These are phyloP conservation scores for Lanmaoa rubissima DNA, from an alignment of 768 basidiomycete genomes.

Conservation along the genomic window DNA sequence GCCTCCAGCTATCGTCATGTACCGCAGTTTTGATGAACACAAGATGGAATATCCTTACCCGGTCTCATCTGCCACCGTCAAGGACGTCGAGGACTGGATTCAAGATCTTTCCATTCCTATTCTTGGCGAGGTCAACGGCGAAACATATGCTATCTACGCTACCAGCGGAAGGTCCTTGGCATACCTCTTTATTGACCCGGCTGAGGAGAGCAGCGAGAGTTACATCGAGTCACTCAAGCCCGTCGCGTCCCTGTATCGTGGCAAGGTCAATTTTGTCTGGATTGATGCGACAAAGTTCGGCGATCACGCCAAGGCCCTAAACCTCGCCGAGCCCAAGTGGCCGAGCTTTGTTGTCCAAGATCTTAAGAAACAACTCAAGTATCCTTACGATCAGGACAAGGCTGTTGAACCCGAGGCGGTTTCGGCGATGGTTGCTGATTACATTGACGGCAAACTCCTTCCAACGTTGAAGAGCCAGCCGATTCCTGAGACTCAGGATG, in stretches of 20 bases:
- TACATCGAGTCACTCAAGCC: conserved; percentile 69
- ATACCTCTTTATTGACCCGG: conserved; percentile 91
- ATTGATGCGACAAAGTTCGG: conserved; percentile 95
- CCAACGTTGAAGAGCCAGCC: conserved; percentile 90
- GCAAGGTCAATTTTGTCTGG: conserved; percentile 95
- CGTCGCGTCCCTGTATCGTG: conserved; percentile 77
- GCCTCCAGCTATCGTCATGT: conserved; percentile 85
- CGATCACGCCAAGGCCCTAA: conserved; percentile 94
- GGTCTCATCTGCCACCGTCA: conserved; percentile 46
- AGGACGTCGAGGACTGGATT: conserved; percentile 76
- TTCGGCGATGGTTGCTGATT: conserved; percentile 60
- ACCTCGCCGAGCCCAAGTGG: conserved; percentile 83
- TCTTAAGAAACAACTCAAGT: conserved; percentile 81
- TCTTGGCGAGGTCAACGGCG: conserved; percentile 89
- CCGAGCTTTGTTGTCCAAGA: conserved; percentile 94
- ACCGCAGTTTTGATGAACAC: conserved; percentile 91
- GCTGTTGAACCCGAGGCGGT: conserved; percentile 57
- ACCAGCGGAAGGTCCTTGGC: conserved; percentile 82
- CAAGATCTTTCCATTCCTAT: conserved; percentile 82
- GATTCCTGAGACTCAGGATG: conserved; percentile 80
- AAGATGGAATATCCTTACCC: conserved; percentile 65
- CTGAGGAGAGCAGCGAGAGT: conserved; percentile 58
- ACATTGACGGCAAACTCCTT: conserved; percentile 66
- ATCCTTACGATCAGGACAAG: conserved; percentile 72
- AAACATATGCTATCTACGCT: conserved; percentile 90